Evolutionary conservation across 73 alveolate species (phyloP).

Genomic region (Paramecium pentaurelia): DNA sequence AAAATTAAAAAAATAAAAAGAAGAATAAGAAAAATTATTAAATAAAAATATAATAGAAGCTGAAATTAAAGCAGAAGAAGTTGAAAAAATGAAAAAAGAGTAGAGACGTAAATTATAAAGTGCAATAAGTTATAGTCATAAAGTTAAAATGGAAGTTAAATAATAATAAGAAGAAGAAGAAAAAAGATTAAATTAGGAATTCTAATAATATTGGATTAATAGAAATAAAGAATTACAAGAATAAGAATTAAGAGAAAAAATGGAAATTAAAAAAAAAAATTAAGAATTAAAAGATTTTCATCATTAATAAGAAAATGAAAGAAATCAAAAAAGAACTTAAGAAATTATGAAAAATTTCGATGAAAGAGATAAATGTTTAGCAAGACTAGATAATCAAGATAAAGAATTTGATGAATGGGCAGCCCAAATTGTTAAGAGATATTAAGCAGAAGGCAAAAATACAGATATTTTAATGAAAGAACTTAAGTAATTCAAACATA

Average conservation of each 20-base stretch:
- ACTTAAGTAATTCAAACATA: neutral
- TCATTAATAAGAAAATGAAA: neutral
- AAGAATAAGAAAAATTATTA: constrained; percentile 74
- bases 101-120: constrained; percentile 23
- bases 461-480: constrained; percentile 25
- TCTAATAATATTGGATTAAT: constrained; percentile 24
- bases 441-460: constrained; percentile 17
- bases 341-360: neutral
- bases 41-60: constrained; percentile 73
- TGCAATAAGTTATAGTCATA: constrained; percentile 45
- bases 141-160: constrained; percentile 3
- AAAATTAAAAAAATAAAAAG: constrained; percentile 60
- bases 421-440: neutral
- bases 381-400: constrained; percentile 21
- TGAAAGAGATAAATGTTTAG: neutral
- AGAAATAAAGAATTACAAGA: constrained; percentile 35
- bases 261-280: neutral
- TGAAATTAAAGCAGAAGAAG: constrained; percentile 81
- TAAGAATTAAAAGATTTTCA: neutral
- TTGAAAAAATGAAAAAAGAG: constrained; percentile 71
- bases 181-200: neutral
- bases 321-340: neutral
- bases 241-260: constrained; percentile 16
- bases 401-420: constrained; percentile 32
- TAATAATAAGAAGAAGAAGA: neutral